A percentile compares a stretch with the other conserved stretches of the same genome.
Evolutionary conservation across 768 basidiomycete genomes (phyloP).

Genomic region (Termitomyces sp.): DNA sequence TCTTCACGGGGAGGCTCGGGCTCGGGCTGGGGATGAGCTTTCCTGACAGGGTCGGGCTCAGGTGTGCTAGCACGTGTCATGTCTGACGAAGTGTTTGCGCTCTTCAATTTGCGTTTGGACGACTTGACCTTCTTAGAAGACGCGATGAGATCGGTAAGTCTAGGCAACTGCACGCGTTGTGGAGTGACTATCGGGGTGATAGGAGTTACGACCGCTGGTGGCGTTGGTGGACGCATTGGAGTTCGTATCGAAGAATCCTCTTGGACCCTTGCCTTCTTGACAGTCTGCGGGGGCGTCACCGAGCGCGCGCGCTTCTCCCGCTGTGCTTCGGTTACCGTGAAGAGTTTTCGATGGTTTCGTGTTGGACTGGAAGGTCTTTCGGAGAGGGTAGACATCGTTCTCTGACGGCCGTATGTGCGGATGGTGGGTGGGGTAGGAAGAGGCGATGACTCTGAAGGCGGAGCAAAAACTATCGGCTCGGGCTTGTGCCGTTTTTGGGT

Average conservation of each 20-base stretch:
- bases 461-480: slow-evolving; percentile 31
- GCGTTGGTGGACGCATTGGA: slow-evolving; percentile 17
- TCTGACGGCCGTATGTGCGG: slow-evolving; percentile 17
- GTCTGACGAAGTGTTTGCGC: background rate
- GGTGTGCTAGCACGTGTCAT: background rate
- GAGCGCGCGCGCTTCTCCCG: slow-evolving; percentile 14
- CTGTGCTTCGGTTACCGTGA: background rate
- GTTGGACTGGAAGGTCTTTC: slow-evolving; percentile 13
- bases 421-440: slow-evolving; percentile 21
- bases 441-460: slow-evolving; percentile 22
- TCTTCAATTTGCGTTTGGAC: slow-evolving; percentile 15
- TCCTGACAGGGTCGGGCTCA: background rate
- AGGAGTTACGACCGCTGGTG: slow-evolving; percentile 15
- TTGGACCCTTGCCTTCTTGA: slow-evolving; percentile 14
- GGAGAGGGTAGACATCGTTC: slow-evolving; percentile 7
- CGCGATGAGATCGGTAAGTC: slow-evolving; percentile 41
- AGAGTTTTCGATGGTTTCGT: background rate
- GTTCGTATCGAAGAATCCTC: slow-evolving; percentile 3
- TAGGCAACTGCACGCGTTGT: slow-evolving; percentile 28
- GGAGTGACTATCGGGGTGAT: slow-evolving; percentile 23
- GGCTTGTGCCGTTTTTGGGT: slow-evolving; percentile 35
- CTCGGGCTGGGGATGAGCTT: background rate
- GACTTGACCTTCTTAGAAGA: slow-evolving; percentile 35
- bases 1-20: background rate
- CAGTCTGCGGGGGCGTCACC: slow-evolving; percentile 10